Evolutionary conservation across 2,329 filamentous ascomycete species (phyloP).

Genomic region (Penicillium sp.): DNA sequence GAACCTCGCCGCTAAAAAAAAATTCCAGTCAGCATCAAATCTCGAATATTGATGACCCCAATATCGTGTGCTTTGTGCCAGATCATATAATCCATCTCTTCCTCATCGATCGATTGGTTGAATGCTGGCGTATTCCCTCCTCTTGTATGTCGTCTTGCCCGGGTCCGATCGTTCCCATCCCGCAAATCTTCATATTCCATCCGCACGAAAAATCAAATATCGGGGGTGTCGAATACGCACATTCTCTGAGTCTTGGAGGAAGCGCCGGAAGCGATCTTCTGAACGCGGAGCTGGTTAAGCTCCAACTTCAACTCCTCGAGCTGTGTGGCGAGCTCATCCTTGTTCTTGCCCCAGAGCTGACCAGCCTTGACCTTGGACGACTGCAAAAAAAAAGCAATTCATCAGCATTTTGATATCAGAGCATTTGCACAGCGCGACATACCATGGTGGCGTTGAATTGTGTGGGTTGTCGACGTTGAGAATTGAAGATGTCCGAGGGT

Average conservation of each 20-base stretch:
- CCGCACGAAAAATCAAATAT: conserved; percentile 14
- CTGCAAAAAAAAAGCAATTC: conserved; percentile 36
- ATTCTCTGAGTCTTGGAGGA: conserved; percentile 97
- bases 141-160: conserved; percentile 1
- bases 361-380: conserved; percentile 85
- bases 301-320: conserved; percentile 94
- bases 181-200: conserved; percentile 12
- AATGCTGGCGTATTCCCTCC: background rate
- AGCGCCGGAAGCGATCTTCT: conserved; percentile 93
- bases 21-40: conserved; percentile 26
- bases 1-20: conserved; percentile 80
- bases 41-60: conserved; percentile 1
- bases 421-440: conserved; percentile 26
- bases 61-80: background rate
- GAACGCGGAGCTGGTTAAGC: conserved; percentile 92
- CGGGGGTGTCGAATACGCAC: conserved; percentile 56
- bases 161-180: conserved; percentile 7
- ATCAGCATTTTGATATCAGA: conserved; percentile 19
- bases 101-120: background rate
- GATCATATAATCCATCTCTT: background rate
- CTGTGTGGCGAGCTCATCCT: conserved; percentile 96
- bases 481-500: conserved; percentile 41
- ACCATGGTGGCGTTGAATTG: conserved; percentile 44
- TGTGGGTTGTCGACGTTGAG: conserved; percentile 44
- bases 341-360: conserved; percentile 98